Evolutionary conservation across 2,329 filamentous ascomycete species (phyloP), one percentile per base, ranked within the genome.

Genomic region (Boeremia exigua): DNA sequence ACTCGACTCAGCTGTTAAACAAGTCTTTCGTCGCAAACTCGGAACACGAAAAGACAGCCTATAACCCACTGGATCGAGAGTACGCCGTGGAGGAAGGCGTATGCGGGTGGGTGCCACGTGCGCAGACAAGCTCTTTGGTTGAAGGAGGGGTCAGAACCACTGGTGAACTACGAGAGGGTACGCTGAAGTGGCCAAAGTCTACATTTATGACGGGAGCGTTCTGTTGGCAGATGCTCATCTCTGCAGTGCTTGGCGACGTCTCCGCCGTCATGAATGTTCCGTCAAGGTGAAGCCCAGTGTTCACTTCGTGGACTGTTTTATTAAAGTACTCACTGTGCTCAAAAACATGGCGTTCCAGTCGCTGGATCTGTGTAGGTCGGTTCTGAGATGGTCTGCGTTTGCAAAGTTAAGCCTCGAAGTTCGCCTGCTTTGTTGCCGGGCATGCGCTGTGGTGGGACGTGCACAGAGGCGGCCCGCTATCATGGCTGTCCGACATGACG

Each of bases 41-140:
- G 50, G 25, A 55, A 63, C 19, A 34, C 40, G 23, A 70, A 57
- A 4, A 52, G 33, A 1, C 37, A 37, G 5, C 57, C 58, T 1
- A 60, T 38, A 3, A 65, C 66, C 64, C 66, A 66, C 29, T 65
- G 61, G 3, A 67, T 60, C 1, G 62, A 62, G 14, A 68, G 23
- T 0, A 49, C 42, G 25, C 59, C 57, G 42, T 67, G 40, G 2
- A 57, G 30, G 19, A 68, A 69, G 2, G 65, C 63, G 25, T 67
- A 56, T 1, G 59, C 30, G 6, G 63, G 63, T 2, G 65, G 63
- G 39, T 50, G 15, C 2, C 44, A 3, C 68, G 54, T 6, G 15
- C 25, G 12, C 27, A 28, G 4, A 63, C 54, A 5, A 61, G 42
- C 5, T 56, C 15, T 12, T 42, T 45, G 12, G 17, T 29, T 7